Evolutionary conservation across 139 green algal genomes (phyloP), one percentile per base, ranked within the genome.

Genomic region (Coelastrella sp.): DNA sequence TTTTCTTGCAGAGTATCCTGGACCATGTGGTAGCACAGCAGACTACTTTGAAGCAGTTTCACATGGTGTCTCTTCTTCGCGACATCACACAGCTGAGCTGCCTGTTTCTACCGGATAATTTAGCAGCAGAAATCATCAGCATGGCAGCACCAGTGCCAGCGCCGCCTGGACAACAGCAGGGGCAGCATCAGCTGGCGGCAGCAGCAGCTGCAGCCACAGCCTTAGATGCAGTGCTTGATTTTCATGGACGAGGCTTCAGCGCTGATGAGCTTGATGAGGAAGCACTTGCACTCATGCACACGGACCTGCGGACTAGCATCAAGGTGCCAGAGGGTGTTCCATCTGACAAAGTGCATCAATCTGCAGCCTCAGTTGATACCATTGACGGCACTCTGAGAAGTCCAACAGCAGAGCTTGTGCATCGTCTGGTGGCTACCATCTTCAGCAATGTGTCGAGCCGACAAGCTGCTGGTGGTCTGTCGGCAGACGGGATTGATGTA

Each of bases 41-140:
- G 37, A 51, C 19, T 4, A n/a, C 50, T 6, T 32, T 86, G 38
- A 66, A 86, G 68, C 81, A 81, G 81, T 66, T 74, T 37, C 81
- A 86, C 37, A 64, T 86, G n/a, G n/a, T 21, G 8, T 73, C 48
- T n/a, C 68, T 86, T 13, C 51, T 86, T 38, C 68, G 69, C 1
- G 81, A 86, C 40, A 25, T 86, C 3, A 57, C 51, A 17, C 81
- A 81, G 53, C 32, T 86, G 8, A 59, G 37, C 13, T 80, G 81
- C 35, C 30, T 86, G 81, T 76, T 75, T 15, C 37, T 72, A 48
- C 81, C 45, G 40, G 48, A 34, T 11, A 63, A 66, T n/a, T 30
- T 48, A n/a, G 38, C 73, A 21, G 27, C 30, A n/a, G 73, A 81
- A 27, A 6, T 69, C 25, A 30, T 30, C 38, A 30, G 62, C 27